A percentile compares a stretch with the other conserved stretches of the same genome.
Evolutionary conservation across 306 rosid species (phyloP).

Genomic region (Lathyrus sativus): DNA sequence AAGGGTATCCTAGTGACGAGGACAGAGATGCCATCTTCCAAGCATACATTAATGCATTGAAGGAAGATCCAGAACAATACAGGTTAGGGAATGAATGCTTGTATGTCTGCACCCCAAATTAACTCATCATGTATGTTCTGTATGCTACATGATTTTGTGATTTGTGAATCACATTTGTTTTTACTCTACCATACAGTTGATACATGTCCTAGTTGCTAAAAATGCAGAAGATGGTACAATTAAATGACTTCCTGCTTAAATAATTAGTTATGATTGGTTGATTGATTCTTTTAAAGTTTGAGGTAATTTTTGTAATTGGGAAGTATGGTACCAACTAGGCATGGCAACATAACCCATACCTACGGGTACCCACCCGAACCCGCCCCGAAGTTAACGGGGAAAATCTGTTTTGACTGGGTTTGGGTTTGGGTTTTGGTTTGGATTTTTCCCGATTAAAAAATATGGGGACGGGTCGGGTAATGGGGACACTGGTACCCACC

Average conservation of each 20-base stretch:
- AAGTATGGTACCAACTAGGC: conserved; percentile 14
- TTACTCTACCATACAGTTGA: conserved; percentile 11
- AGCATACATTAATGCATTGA: conserved; percentile 76
- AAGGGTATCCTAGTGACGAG: conserved; percentile 93
- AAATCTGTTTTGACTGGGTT: too few relatives aligned
- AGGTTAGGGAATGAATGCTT: conserved; percentile 56
- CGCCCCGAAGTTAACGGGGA: too few relatives aligned
- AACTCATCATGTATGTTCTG: too few relatives aligned
- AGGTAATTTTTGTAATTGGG: conserved; percentile 5
- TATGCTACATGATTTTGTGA: not conserved
- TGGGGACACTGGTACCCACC: too few relatives aligned
- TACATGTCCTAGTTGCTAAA: not conserved
- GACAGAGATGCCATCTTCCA: conserved; percentile 86
- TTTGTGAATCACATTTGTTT: conserved; percentile 13
- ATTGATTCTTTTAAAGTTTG: conserved; percentile 12
- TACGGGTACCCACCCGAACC: too few relatives aligned
- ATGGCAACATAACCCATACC: too few relatives aligned
- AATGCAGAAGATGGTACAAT: conserved; percentile 14
- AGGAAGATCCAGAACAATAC: conserved; percentile 86
- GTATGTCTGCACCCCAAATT: conserved; percentile 2
- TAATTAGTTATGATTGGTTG: conserved; percentile 26
- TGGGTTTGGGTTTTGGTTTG: too few relatives aligned
- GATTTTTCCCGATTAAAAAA: too few relatives aligned
- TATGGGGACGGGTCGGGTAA: too few relatives aligned
- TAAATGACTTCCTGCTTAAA: conserved; percentile 15